phyloP scores from a whole-genome alignment of 129 eudicot species.

The Pulicaria dysenterica region DNA sequence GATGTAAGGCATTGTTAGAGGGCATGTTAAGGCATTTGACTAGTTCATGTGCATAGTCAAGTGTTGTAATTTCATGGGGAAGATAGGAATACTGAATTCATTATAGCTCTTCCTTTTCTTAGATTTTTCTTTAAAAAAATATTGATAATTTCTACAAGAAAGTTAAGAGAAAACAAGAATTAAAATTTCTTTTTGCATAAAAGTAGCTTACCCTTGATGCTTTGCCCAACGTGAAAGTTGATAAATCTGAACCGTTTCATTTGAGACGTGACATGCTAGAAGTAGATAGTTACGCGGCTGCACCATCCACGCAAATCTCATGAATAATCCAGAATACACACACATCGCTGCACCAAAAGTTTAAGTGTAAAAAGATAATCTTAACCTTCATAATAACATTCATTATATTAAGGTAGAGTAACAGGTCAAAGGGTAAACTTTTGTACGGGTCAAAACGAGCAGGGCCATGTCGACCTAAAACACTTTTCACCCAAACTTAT shows the following conservation, averaged over 20 bases:
- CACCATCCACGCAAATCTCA: constrained; percentile 98
- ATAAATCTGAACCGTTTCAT: constrained; percentile 78
- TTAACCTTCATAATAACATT: constrained; percentile 8
- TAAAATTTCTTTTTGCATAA: background rate
- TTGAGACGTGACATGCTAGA: constrained; percentile 82
- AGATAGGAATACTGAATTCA: no score
- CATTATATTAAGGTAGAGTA: background rate
- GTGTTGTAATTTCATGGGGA: background rate
- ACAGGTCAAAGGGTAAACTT: background rate
- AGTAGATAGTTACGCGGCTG: constrained; percentile 84
- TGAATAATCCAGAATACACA: constrained; percentile 73
- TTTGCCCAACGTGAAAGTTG: constrained; percentile 89
- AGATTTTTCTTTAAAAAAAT: background rate
- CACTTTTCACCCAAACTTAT: background rate
- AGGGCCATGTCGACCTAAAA: background rate
- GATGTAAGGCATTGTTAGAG: background rate
- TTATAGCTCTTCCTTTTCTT: no score
- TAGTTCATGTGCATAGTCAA: background rate
- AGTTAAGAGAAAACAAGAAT: background rate
- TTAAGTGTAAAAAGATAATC: constrained; percentile 6
- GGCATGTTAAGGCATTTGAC: background rate
- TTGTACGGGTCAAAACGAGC: background rate
- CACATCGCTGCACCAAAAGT: constrained; percentile 66
- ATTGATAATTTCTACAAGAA: background rate
- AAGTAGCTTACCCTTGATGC: constrained; percentile 69